These are phyloP conservation scores for Solanum boliviense DNA, from an alignment of 257 asterid genomes.

Conservation along the genomic window DNA sequence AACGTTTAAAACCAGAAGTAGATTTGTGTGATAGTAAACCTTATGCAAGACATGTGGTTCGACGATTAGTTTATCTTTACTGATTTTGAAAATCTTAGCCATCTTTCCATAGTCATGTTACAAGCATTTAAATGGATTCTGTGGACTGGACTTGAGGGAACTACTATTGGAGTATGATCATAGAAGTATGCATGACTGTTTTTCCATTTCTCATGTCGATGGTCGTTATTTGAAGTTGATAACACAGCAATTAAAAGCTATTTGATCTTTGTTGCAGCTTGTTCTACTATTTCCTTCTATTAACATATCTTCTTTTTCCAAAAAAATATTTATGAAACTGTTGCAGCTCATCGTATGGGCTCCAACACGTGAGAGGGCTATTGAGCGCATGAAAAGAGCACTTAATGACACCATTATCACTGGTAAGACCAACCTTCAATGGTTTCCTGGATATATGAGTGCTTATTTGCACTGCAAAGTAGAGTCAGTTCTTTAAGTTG, in stretches of 20 bases:
- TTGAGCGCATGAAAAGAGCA: constrained; percentile 97
- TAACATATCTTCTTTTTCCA: background rate
- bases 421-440: constrained; percentile 34
- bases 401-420: constrained; percentile 80
- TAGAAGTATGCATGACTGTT: background rate
- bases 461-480: background rate
- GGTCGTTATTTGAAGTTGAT: background rate
- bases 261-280: background rate
- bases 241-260: background rate
- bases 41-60: background rate
- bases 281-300: background rate
- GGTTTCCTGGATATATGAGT: background rate
- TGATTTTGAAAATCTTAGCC: background rate
- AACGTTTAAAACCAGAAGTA: background rate
- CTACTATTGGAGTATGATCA: background rate
- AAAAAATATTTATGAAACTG: background rate
- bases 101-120: background rate
- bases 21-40: background rate
- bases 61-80: background rate
- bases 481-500: background rate
- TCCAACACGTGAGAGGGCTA: constrained; percentile 93
- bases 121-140: background rate
- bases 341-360: constrained; percentile 95
- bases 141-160: background rate
- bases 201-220: background rate